Percentiles rank a stretch among this genome's conserved stretches.
phyloP scores from a whole-genome alignment of 202 grass and related monocot species.

The Schoenoplectus tabernaemontani region DNA sequence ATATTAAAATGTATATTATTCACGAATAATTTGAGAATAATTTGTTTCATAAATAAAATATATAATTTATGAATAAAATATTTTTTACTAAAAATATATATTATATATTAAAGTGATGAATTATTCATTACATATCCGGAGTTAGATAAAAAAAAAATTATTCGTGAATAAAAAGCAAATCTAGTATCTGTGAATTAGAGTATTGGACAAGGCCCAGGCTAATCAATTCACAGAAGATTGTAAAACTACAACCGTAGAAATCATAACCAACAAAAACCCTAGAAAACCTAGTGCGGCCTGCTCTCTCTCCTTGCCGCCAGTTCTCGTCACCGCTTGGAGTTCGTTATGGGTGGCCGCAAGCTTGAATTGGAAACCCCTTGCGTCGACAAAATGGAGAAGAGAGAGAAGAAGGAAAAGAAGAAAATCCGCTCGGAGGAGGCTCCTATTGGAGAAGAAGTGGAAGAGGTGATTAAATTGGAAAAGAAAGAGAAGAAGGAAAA shows the following conservation, averaged over 20 bases:
- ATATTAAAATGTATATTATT: no score
- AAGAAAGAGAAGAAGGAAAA: slow-evolving; percentile 48
- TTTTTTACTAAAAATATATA: no score
- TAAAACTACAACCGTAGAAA: neutral
- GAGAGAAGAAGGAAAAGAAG: slow-evolving; percentile 26
- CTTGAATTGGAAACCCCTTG: slow-evolving; percentile 6
- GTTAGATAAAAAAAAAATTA: no score
- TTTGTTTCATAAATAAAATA: no score
- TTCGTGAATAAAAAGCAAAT: no score
- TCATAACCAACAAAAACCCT: neutral
- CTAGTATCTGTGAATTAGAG: no score
- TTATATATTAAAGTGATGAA: no score
- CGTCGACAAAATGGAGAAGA: slow-evolving; percentile 12
- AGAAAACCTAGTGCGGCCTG: neutral
- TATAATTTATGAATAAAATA: no score
- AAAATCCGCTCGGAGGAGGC: slow-evolving; percentile 9
- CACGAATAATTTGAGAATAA: no score
- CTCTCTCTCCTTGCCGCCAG: slow-evolving; percentile 15
- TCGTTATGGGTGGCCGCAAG: slow-evolving; percentile 28
- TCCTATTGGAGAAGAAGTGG: neutral
- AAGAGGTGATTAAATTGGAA: slow-evolving; percentile 30
- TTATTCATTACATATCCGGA: no score
- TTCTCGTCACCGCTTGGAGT: slow-evolving; percentile 1
- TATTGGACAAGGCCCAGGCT: no score
- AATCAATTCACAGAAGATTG: neutral